A percentile compares a stretch with the other conserved stretches of the same genome.
These are phyloP conservation scores for Neopestalotiopsis rosae DNA, from an alignment of 2,329 filamentous ascomycete species.

Conservation along the genomic window DNA sequence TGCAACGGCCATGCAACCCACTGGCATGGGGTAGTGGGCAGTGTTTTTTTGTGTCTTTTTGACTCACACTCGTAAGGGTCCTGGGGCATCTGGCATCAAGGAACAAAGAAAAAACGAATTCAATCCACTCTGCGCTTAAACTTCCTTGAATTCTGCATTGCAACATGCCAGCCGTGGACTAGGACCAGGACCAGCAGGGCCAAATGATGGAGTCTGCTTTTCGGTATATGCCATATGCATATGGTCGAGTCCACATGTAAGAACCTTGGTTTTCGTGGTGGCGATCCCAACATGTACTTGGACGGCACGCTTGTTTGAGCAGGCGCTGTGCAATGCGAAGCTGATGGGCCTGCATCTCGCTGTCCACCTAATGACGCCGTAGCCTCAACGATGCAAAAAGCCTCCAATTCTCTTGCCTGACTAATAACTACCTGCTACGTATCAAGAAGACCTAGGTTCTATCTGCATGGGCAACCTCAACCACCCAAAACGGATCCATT, in stretches of 20 bases:
- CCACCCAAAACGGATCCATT: background rate
- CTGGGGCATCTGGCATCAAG: background rate
- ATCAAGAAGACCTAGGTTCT: background rate
- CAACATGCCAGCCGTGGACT: background rate
- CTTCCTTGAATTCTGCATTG: background rate
- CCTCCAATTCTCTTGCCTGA: background rate
- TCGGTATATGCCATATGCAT: background rate
- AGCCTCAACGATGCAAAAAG: background rate
- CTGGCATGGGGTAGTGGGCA: background rate
- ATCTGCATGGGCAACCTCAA: background rate
- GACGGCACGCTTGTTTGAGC: background rate
- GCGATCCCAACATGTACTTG: constrained; percentile 3
- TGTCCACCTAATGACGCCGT: background rate
- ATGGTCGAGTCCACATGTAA: background rate
- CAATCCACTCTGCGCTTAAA: background rate
- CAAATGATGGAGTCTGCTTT: background rate
- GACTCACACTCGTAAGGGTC: background rate
- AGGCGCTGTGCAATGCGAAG: constrained; percentile 7
- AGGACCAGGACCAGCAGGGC: background rate
- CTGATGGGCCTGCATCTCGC: background rate
- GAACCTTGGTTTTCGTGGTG: constrained; percentile 4
- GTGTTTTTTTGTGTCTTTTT: constrained; percentile 3
- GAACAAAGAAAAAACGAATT: background rate
- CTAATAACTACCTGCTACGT: background rate
- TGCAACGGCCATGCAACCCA: background rate